Evolutionary conservation across 805 yeast species (phyloP).

Genomic region (Lachancea waltii): DNA sequence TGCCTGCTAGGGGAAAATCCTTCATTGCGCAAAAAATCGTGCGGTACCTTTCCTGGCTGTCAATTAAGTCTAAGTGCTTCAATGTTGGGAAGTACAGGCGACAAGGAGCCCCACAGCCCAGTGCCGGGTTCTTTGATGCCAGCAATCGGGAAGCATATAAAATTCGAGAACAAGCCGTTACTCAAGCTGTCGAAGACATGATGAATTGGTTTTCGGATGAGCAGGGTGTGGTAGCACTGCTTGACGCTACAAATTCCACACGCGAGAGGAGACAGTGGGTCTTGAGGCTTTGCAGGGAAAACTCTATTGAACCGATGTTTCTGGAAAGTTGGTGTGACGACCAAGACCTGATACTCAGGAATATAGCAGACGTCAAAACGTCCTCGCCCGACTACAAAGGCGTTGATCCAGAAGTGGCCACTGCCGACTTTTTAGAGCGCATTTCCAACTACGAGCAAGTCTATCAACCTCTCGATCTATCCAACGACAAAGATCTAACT

Average conservation of each 20-base stretch:
- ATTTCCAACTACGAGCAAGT: constrained; percentile 66
- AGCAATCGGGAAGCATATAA: constrained; percentile 57
- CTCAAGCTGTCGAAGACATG: constrained; percentile 69
- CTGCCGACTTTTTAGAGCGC: constrained; percentile 62
- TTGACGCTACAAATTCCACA: constrained; percentile 92
- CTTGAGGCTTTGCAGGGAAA: constrained; percentile 50
- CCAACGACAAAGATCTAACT: constrained; percentile 57
- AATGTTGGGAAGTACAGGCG: constrained; percentile 86
- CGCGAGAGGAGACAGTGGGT: constrained; percentile 61
- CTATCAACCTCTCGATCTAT: constrained; percentile 69
- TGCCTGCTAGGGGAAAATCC: constrained; percentile 62
- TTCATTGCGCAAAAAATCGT: constrained; percentile 92
- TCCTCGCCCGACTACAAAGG: constrained; percentile 77
- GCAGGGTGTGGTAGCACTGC: constrained; percentile 81
- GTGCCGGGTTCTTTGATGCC: constrained; percentile 74
- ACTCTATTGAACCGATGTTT: constrained; percentile 81
- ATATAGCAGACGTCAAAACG: constrained; percentile 79
- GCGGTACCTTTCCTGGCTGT: constrained; percentile 86
- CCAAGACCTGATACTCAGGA: constrained; percentile 65
- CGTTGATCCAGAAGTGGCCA: constrained; percentile 64
- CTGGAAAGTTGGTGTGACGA: constrained; percentile 90
- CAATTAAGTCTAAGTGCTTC: constrained; percentile 79
- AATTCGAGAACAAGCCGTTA: constrained; percentile 62
- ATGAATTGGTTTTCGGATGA: constrained; percentile 78
- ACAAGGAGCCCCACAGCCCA: constrained; percentile 42